Evolutionary conservation across 1,139 yeast genomes (phyloP), one percentile per base, ranked within the genome.

Genomic region (Yamadazyma pseudoaaseri): DNA sequence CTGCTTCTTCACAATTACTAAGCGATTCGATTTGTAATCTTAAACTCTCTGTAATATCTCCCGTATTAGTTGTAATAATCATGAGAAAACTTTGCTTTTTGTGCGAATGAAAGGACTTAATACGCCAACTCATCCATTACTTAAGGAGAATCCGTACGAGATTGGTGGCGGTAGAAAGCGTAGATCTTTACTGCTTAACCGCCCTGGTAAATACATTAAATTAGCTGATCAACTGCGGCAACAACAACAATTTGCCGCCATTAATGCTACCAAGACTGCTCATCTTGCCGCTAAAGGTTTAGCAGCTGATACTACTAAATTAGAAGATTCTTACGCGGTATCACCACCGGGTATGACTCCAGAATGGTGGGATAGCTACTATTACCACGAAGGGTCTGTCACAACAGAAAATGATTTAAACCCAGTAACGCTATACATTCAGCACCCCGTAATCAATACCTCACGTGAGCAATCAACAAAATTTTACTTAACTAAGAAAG

Each of bases 321-420:
- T 77, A 2, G 94, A 83, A 46, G 70, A 73, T 3, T 47, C 55
- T 7, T 83, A 70, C 50, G 57, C 59, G 35, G 62, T 65, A 0
- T 56, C 50, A 2, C 50, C 37, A 15, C 89, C 89, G 0, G 92
- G 92, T 0, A 43, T 42, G 9, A 26, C 78, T 3, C 12, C n/a
- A 10, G 95, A 86, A 54, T 86, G 95, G 95, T 86, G 96, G 96
- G 95, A 86, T 55, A 57, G 62, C 37, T 77, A 76, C 7, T 70
- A 58, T 32, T 55, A 56, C 27, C 68, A 58, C 20, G 35, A 49
- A 17, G 45, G 48, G 20, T 64, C 65, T 35, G 46, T 53, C 27
- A 54, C 58, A 18, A 4, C 10, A 5, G 29, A 44, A 3, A 42
- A 40, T n/a, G 73, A 72, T 14, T 65, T 62, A 3, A 68, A 76